phyloP scores from a whole-genome alignment of 768 basidiomycete genomes.

The Xanthoconium purpureum region DNA sequence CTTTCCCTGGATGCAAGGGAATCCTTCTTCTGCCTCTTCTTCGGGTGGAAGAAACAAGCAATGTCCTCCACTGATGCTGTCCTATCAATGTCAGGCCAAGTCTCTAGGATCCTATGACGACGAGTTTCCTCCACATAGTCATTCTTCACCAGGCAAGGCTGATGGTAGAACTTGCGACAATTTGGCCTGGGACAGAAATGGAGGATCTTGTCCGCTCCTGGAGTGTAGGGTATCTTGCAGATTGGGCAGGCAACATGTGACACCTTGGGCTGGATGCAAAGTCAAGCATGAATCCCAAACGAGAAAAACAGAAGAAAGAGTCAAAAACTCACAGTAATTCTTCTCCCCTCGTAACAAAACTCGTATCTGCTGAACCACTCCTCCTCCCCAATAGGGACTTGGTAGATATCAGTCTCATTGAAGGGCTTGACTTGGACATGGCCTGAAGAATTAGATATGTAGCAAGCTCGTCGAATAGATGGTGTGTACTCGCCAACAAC shows the following conservation, averaged over 20 bases:
- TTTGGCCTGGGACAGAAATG: conserved; percentile 56
- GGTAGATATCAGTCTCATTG: conserved; percentile 38
- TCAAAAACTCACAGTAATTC: conserved; percentile 34
- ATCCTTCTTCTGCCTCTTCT: conserved; percentile 15
- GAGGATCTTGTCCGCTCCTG: conserved; percentile 40
- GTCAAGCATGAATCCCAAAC: background rate
- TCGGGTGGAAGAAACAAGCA: background rate
- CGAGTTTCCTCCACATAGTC: conserved; percentile 26
- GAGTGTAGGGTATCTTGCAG: conserved; percentile 47
- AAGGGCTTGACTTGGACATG: conserved; percentile 34
- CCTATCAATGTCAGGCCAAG: conserved; percentile 36
- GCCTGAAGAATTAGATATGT: conserved; percentile 24
- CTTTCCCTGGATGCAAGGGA: background rate
- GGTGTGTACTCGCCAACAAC: conserved; percentile 41
- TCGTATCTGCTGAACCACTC: conserved; percentile 50
- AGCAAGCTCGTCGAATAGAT: background rate
- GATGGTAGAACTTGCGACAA: conserved; percentile 50
- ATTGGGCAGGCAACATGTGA: conserved; percentile 36
- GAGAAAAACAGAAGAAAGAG: background rate
- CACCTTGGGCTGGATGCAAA: conserved; percentile 40
- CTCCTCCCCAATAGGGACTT: conserved; percentile 37
- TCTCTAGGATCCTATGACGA: conserved; percentile 32
- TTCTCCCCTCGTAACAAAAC: conserved; percentile 34
- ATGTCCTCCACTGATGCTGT: conserved; percentile 2
- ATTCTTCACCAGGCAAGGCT: conserved; percentile 38